These are phyloP conservation scores for Trichoderma arundinaceum DNA, from an alignment of 2,329 filamentous ascomycete species.

Conservation along the genomic window DNA sequence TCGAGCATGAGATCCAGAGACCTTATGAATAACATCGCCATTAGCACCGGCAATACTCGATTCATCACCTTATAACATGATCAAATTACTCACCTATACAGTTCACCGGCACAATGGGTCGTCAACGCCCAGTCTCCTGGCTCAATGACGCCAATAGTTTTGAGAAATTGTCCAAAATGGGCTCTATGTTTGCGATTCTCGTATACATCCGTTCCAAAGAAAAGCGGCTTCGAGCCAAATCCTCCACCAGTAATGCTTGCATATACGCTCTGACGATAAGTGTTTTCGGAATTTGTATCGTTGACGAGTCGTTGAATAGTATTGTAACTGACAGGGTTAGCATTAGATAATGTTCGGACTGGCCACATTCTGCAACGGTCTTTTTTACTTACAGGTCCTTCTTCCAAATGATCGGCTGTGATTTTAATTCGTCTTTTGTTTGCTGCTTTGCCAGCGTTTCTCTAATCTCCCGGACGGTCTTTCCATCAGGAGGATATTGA, in stretches of 20 bases:
- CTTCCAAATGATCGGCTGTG: slow-evolving; percentile 37
- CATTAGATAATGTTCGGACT: background rate
- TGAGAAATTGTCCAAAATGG: slow-evolving; percentile 43
- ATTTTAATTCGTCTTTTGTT: background rate
- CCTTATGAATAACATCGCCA: slow-evolving; percentile 31
- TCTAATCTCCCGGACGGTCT: slow-evolving; percentile 22
- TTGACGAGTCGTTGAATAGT: slow-evolving; percentile 44
- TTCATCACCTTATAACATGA: background rate
- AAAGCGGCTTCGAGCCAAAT: slow-evolving; percentile 41
- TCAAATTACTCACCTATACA: slow-evolving; percentile 46
- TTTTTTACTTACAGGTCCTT: slow-evolving; percentile 35
- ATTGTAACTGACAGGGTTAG: slow-evolving; percentile 41
- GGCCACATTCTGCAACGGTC: background rate
- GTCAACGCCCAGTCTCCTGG: slow-evolving; percentile 49
- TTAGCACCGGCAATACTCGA: background rate
- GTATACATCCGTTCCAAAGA: slow-evolving; percentile 48
- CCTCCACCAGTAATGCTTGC: slow-evolving; percentile 51
- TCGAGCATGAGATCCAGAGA: slow-evolving; percentile 50
- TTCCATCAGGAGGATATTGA: slow-evolving; percentile 42
- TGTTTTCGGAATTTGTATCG: slow-evolving; percentile 44
- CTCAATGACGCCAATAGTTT: slow-evolving; percentile 40
- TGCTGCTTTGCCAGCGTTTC: slow-evolving; percentile 20
- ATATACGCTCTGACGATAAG: slow-evolving; percentile 47
- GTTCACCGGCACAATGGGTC: slow-evolving; percentile 43
- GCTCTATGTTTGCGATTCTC: slow-evolving; percentile 52